These are phyloP conservation scores for Penicillium nucicola DNA, from an alignment of 495 filamentous ascomycete species.

Conservation along the genomic window DNA sequence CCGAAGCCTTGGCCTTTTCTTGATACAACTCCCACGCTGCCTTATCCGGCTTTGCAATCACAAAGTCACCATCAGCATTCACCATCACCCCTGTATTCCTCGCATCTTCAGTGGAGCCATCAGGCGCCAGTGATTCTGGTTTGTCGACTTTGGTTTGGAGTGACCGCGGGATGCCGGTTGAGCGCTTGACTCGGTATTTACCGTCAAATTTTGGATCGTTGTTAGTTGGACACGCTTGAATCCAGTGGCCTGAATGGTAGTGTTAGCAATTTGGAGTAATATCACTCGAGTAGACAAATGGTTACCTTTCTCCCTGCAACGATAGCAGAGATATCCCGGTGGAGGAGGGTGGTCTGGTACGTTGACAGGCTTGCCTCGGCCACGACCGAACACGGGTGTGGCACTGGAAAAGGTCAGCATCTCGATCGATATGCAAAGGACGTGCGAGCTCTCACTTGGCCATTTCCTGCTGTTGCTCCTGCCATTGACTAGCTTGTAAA, in stretches of 20 bases:
- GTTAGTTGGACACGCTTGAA: slow-evolving; percentile 94
- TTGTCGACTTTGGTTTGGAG: slow-evolving; percentile 94
- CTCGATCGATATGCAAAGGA: neutral
- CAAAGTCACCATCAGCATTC: slow-evolving; percentile 94
- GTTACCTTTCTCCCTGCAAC: slow-evolving; percentile 89
- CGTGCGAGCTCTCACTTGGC: slow-evolving; percentile 65
- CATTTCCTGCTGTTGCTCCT: slow-evolving; percentile 85
- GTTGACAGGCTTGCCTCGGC: slow-evolving; percentile 62
- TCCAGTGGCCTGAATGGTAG: slow-evolving; percentile 73
- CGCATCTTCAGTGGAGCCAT: slow-evolving; percentile 69
- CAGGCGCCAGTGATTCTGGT: slow-evolving; percentile 67
- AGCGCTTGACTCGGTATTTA: slow-evolving; percentile 85
- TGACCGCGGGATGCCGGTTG: slow-evolving; percentile 91
- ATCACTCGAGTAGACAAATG: slow-evolving; percentile 4
- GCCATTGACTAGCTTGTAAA: slow-evolving; percentile 81
- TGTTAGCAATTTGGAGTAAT: neutral
- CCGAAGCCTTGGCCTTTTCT: slow-evolving; percentile 80
- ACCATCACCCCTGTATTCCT: slow-evolving; percentile 92
- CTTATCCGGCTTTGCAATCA: slow-evolving; percentile 91
- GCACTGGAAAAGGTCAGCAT: slow-evolving; percentile 52
- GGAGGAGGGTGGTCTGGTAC: slow-evolving; percentile 88
- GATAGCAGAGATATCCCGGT: slow-evolving; percentile 91
- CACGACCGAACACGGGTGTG: slow-evolving; percentile 58
- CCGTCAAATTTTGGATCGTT: slow-evolving; percentile 94
- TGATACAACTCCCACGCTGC: slow-evolving; percentile 95